phyloP scores from a whole-genome alignment of 768 basidiomycete genomes.

The Dioszegia hungarica region DNA sequence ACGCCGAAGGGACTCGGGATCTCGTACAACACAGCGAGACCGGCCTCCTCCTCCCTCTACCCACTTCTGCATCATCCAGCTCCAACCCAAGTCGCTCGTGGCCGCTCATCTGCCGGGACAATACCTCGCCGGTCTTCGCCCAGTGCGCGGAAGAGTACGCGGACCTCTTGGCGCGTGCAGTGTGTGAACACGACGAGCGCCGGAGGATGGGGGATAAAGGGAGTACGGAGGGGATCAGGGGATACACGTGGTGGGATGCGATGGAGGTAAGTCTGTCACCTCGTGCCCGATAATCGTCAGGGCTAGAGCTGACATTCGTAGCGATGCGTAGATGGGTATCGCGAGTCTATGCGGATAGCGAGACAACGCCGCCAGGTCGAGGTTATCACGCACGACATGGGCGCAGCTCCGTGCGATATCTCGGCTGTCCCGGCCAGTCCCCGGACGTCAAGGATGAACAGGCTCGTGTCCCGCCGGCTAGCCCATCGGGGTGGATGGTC shows the following conservation, averaged over 20 bases:
- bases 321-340: constrained; percentile 48
- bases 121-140: constrained; percentile 15
- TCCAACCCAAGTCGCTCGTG: constrained; percentile 5
- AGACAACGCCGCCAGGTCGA: constrained; percentile 10
- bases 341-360: constrained; percentile 40
- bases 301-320: constrained; percentile 8
- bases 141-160: constrained; percentile 29
- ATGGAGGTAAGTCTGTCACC: constrained; percentile 43
- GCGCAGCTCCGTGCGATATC: not conserved
- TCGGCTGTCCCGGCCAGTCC: not conserved
- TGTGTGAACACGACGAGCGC: constrained; percentile 21
- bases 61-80: constrained; percentile 3
- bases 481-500: constrained; percentile 13
- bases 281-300: not conserved
- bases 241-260: constrained; percentile 49
- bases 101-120: constrained; percentile 19
- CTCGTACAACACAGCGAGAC: constrained; percentile 37
- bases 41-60: constrained; percentile 41
- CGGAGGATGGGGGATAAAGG: constrained; percentile 35
- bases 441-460: constrained; percentile 12
- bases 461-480: constrained; percentile 13
- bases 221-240: constrained; percentile 38
- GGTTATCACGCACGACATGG: constrained; percentile 8
- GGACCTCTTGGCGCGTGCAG: constrained; percentile 19
- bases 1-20: constrained; percentile 53